phyloP scores from a whole-genome alignment of 352 stramenopile species.

The Pythium dissimile region DNA sequence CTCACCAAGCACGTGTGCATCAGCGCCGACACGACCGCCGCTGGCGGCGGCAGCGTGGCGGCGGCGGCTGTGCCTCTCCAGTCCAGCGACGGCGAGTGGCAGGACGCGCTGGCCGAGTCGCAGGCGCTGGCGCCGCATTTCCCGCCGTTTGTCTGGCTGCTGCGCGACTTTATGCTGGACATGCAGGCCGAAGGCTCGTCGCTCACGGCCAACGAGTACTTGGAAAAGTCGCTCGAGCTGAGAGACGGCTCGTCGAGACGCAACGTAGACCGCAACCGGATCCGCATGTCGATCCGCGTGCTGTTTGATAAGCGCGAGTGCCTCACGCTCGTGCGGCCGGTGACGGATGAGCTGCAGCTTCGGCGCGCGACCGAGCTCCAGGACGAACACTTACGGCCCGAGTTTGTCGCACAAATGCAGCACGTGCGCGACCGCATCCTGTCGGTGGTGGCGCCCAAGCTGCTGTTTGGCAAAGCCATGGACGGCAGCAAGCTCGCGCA shows the following conservation, averaged over 20 bases:
- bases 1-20: constrained; percentile 82
- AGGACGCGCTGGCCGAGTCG: constrained; percentile 43
- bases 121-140: constrained; percentile 69
- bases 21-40: constrained; percentile 30
- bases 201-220: constrained; percentile 68
- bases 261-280: constrained; percentile 71
- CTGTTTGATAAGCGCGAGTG: constrained; percentile 75
- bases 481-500: constrained; percentile 61
- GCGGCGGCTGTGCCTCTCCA: not conserved
- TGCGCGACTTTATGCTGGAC: constrained; percentile 82
- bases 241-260: constrained; percentile 38
- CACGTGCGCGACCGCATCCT: constrained; percentile 47
- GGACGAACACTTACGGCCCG: constrained; percentile 56
- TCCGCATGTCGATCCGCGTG: constrained; percentile 55
- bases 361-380: constrained; percentile 50
- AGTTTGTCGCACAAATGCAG: constrained; percentile 76
- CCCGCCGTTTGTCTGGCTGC: constrained; percentile 77
- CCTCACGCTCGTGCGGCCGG: constrained; percentile 72
- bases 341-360: constrained; percentile 61
- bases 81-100: constrained; percentile 22
- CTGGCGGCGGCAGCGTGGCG: not conserved
- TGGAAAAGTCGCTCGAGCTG: constrained; percentile 69
- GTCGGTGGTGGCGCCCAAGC: constrained; percentile 49
- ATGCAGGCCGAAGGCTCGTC: constrained; percentile 60
- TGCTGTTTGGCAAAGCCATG: constrained; percentile 62